Evolutionary conservation across 1,284 basidiomycete species (phyloP).

Genomic region (Neonothopanus nambi): DNA sequence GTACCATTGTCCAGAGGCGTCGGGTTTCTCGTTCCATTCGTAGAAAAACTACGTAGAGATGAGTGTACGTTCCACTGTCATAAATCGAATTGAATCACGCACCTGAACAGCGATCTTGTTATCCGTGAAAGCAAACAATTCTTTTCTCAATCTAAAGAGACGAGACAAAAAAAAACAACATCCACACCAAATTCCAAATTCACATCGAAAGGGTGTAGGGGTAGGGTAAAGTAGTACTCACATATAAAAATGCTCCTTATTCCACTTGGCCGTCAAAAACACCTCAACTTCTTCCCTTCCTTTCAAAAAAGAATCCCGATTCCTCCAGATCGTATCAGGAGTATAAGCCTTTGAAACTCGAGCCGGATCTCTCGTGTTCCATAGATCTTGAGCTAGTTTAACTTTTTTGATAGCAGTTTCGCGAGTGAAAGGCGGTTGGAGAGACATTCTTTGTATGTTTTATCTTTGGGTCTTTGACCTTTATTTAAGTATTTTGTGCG

Average conservation of each 20-base stretch:
- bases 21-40: constrained; percentile 47
- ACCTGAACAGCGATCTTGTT: constrained; percentile 60
- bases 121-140: constrained; percentile 57
- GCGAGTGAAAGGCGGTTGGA: constrained; percentile 19
- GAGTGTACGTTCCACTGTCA: neutral
- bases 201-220: neutral
- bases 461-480: too few species aligned
- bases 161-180: neutral
- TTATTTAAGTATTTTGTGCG: too few species aligned
- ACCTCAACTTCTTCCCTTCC: constrained; percentile 49
- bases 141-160: constrained; percentile 43
- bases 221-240: too few species aligned
- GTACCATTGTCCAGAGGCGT: constrained; percentile 47
- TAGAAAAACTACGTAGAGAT: constrained; percentile 53
- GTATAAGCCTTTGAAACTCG: constrained; percentile 48
- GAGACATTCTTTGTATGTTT: too few species aligned
- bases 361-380: constrained; percentile 26
- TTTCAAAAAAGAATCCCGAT: constrained; percentile 52
- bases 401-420: constrained; percentile 22
- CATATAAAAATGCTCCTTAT: constrained; percentile 42
- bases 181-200: constrained; percentile 21
- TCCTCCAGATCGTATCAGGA: constrained; percentile 58
- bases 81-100: constrained; percentile 7
- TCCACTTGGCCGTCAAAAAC: constrained; percentile 59
- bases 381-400: constrained; percentile 26